Conservation (phyloP, 495 filamentous ascomycete genomes). For the Hyaloscypha bicolor region DNA sequence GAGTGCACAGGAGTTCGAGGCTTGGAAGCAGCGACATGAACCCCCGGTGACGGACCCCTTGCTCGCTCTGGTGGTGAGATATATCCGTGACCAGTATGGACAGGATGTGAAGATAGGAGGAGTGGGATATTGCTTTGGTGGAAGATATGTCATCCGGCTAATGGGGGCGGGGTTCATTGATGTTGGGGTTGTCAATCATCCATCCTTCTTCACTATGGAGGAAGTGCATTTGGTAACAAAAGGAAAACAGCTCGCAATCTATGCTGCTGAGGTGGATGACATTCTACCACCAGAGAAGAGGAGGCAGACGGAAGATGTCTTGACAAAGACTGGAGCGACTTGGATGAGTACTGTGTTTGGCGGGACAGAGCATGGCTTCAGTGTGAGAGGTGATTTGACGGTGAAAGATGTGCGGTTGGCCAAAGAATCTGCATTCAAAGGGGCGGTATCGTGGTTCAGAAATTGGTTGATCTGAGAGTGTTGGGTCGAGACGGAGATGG, state of each 20-base stretch:
- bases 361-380: slow-evolving; percentile 15
- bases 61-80: slow-evolving; percentile 11
- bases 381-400: slow-evolving; percentile 18
- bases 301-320: slow-evolving; percentile 15
- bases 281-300: slow-evolving; percentile 14
- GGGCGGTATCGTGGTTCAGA: slow-evolving; percentile 14
- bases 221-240: slow-evolving; percentile 1
- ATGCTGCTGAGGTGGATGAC: slow-evolving; percentile 15
- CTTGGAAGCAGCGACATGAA: slow-evolving; percentile 8
- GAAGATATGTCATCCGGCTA: slow-evolving; percentile 16
- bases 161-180: slow-evolving; percentile 14
- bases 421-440: slow-evolving; percentile 12
- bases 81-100: slow-evolving; percentile 10
- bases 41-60: slow-evolving; percentile 7
- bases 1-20: slow-evolving; percentile 2
- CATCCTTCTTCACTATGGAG: slow-evolving; percentile 19
- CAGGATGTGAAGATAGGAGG: slow-evolving; percentile 18
- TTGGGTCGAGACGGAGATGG: neutral
- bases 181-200: slow-evolving; percentile 16
- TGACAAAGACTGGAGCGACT: slow-evolving; percentile 10
- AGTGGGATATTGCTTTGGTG: slow-evolving; percentile 23
- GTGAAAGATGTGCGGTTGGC: slow-evolving; percentile 11
- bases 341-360: slow-evolving; percentile 20
- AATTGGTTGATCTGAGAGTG: slow-evolving; percentile 4
- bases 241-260: slow-evolving; percentile 11